Evolutionary conservation across 2,329 filamentous ascomycete species (phyloP).

Genomic region (Aspergillus ruber): DNA sequence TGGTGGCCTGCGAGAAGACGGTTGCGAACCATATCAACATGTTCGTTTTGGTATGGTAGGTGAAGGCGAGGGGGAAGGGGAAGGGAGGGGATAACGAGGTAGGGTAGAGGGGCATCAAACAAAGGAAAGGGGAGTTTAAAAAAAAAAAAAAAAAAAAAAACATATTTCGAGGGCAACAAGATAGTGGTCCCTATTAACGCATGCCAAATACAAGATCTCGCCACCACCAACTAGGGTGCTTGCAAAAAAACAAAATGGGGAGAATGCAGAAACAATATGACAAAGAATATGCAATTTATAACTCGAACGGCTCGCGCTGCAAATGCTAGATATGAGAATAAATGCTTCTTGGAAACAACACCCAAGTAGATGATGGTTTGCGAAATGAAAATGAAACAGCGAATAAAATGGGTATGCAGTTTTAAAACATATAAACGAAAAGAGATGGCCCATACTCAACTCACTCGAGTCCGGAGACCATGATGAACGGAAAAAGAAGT

Average conservation of each 20-base stretch:
- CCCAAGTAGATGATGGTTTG: constrained; percentile 27
- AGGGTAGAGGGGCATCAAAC: background rate
- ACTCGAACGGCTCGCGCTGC: constrained; percentile 39
- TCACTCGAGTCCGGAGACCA: constrained; percentile 2
- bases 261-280: constrained; percentile 10
- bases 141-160: too few species aligned
- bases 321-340: constrained; percentile 39
- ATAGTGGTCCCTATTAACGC: background rate
- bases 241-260: constrained; percentile 1
- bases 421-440: constrained; percentile 23
- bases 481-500: constrained; percentile 3
- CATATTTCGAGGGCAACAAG: background rate
- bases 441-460: constrained; percentile 6
- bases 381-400: constrained; percentile 22
- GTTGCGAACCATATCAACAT: too few species aligned
- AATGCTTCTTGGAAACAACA: constrained; percentile 18
- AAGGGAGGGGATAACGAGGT: background rate
- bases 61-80: background rate
- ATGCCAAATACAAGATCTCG: background rate
- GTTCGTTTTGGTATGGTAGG: too few species aligned
- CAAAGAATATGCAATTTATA: constrained; percentile 18
- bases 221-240: background rate
- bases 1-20: too few species aligned
- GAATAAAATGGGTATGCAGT: constrained; percentile 31
- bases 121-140: background rate